Evolutionary conservation across 2,329 filamentous ascomycete genomes (phyloP).

Genomic region (Penicillium sp.): DNA sequence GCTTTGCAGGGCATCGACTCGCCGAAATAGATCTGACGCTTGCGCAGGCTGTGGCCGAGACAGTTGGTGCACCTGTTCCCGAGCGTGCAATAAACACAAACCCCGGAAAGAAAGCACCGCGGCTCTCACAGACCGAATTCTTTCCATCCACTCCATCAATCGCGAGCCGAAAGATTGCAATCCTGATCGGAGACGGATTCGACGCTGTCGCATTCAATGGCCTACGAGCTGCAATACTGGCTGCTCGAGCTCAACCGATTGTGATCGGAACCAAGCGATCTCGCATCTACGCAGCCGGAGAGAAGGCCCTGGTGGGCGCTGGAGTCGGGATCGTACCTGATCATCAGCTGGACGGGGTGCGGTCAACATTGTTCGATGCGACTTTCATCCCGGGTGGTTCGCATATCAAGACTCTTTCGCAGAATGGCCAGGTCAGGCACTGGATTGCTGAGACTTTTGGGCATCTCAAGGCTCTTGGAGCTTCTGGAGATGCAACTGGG

Average conservation of each 20-base stretch:
- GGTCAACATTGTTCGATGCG: constrained; percentile 74
- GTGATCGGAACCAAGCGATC: constrained; percentile 68
- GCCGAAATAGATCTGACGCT: too few relatives aligned
- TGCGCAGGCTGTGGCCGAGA: too few relatives aligned
- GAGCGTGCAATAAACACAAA: constrained; percentile 59
- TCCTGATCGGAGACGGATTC: constrained; percentile 32
- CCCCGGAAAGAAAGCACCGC: constrained; percentile 64
- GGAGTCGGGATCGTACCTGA: constrained; percentile 55
- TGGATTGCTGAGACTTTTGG: constrained; percentile 80
- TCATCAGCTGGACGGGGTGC: constrained; percentile 75
- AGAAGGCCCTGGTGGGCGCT: constrained; percentile 40
- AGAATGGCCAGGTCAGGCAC: constrained; percentile 70
- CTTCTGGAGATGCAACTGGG: constrained; percentile 68
- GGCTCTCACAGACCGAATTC: constrained; percentile 72
- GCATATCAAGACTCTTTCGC: constrained; percentile 60
- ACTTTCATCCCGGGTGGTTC: constrained; percentile 68
- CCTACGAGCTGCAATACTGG: constrained; percentile 61
- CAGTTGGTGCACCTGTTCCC: constrained; percentile 51
- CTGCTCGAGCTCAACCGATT: constrained; percentile 64
- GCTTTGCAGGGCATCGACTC: constrained; percentile 58
- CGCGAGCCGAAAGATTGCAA: constrained; percentile 65
- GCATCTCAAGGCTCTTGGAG: constrained; percentile 76
- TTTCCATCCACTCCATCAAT: constrained; percentile 64
- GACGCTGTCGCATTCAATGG: constrained; percentile 62
- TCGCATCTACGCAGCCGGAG: constrained; percentile 61